A percentile compares a stretch with the other conserved stretches of the same genome.
Evolutionary conservation across 2,329 filamentous ascomycete species (phyloP).

Genomic region (Botrytis byssoidea): DNA sequence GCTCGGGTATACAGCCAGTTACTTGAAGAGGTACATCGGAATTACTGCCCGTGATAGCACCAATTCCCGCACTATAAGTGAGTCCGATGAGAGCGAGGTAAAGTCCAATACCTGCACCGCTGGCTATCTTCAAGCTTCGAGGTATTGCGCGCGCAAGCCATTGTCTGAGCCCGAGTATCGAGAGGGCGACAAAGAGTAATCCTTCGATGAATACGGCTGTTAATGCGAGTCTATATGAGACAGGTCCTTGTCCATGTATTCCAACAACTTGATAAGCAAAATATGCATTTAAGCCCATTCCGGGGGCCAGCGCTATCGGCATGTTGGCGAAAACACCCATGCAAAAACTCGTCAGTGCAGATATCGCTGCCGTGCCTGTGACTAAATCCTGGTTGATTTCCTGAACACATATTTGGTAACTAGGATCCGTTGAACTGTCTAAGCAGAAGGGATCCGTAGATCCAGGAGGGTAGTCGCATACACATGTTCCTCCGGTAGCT

Average conservation of each 20-base stretch:
- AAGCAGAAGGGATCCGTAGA: slow-evolving; percentile 26
- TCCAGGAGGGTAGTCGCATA: slow-evolving; percentile 21
- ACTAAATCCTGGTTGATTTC: slow-evolving; percentile 65
- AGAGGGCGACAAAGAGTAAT: slow-evolving; percentile 78
- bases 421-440: slow-evolving; percentile 23
- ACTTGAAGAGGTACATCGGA: slow-evolving; percentile 69
- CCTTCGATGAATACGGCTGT: slow-evolving; percentile 89
- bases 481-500: slow-evolving; percentile 29
- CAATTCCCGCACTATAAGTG: slow-evolving; percentile 80
- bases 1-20: slow-evolving; percentile 52
- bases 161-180: slow-evolving; percentile 77
- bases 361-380: slow-evolving; percentile 81
- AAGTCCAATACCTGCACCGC: slow-evolving; percentile 80
- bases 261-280: slow-evolving; percentile 79
- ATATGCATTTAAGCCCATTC: slow-evolving; percentile 84
- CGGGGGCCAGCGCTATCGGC: slow-evolving; percentile 69
- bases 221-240: slow-evolving; percentile 73
- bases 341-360: slow-evolving; percentile 74
- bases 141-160: slow-evolving; percentile 86
- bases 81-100: slow-evolving; percentile 70
- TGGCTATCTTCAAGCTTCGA: slow-evolving; percentile 81
- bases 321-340: slow-evolving; percentile 80
- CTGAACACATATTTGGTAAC: slow-evolving; percentile 64
- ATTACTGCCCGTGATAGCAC: slow-evolving; percentile 69
- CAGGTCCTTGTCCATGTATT: slow-evolving; percentile 67